Evolutionary conservation across 306 rosid genomes (phyloP).

Genomic region (Sophora flavescens): DNA sequence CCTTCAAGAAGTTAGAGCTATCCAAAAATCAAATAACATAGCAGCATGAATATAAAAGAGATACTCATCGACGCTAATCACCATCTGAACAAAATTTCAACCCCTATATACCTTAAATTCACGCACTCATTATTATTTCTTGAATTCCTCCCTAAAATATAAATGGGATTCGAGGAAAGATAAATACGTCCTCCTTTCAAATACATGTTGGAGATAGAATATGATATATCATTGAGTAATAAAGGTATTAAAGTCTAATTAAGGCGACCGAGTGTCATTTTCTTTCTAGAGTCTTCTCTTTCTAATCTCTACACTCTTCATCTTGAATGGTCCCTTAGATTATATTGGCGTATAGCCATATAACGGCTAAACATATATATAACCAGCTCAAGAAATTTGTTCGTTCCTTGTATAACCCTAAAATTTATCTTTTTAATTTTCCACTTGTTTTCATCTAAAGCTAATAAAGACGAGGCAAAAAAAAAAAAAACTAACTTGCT

Average conservation of each 20-base stretch:
- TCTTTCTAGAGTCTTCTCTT: background rate
- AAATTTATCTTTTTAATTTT: background rate
- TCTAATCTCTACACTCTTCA: background rate
- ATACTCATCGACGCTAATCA: no score
- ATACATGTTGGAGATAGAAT: background rate
- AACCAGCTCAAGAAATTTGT: background rate
- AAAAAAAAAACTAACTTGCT: background rate
- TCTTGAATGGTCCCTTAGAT: background rate
- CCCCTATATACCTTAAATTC: no score
- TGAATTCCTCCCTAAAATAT: no score
- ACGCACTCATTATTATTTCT: no score
- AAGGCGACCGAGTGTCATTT: background rate
- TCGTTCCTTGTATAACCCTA: background rate
- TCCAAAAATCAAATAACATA: no score
- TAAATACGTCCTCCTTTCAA: background rate
- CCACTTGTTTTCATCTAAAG: background rate
- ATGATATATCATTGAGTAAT: constrained; percentile 12
- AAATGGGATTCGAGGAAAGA: background rate
- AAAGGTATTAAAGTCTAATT: background rate
- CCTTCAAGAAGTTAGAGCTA: no score
- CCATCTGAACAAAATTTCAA: no score
- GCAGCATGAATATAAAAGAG: no score
- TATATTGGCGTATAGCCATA: background rate
- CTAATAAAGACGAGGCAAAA: background rate
- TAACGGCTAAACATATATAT: background rate